These are phyloP conservation scores for Aureobasidium sp. DNA, from an alignment of 2,329 filamentous ascomycete genomes.

Conservation along the genomic window DNA sequence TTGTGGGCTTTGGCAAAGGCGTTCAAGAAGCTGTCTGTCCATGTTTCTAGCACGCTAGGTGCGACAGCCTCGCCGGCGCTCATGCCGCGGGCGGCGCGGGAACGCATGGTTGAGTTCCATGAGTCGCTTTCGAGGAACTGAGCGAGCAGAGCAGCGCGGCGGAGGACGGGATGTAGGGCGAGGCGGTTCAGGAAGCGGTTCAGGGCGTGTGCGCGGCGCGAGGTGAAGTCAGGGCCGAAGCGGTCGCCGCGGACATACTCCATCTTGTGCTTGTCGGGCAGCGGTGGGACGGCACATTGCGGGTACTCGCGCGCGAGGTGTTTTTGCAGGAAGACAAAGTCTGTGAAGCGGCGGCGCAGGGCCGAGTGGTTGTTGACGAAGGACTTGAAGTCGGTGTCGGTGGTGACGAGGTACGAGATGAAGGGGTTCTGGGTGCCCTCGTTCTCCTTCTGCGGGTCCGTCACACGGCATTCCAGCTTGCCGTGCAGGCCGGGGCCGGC, in stretches of 20 bases:
- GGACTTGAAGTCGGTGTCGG: constrained; percentile 84
- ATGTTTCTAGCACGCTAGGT: constrained; percentile 77
- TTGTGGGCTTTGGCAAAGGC: constrained; percentile 96
- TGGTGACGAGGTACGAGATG: constrained; percentile 90
- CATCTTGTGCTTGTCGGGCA: constrained; percentile 99
- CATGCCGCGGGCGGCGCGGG: constrained; percentile 56
- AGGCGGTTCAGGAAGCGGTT: constrained; percentile 84
- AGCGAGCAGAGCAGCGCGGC: constrained; percentile 72
- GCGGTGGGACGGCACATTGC: constrained; percentile 82
- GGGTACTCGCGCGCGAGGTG: constrained; percentile 80
- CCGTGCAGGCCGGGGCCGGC: constrained; percentile 60
- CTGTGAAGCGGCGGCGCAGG: constrained; percentile 87
- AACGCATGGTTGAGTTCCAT: constrained; percentile 94
- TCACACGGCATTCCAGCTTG: constrained; percentile 73
- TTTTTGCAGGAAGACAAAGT: constrained; percentile 96
- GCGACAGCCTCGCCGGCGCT: constrained; percentile 39
- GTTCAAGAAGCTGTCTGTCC: constrained; percentile 94
- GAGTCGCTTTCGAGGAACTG: constrained; percentile 87
- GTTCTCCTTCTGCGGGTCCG: constrained; percentile 83
- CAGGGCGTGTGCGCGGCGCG: constrained; percentile 78
- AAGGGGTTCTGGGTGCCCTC: constrained; percentile 95
- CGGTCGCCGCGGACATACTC: constrained; percentile 95
- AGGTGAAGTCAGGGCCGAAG: constrained; percentile 88
- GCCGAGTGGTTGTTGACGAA: constrained; percentile 75
- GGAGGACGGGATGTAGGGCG: constrained; percentile 79